Base-by-base conservation (phyloP, 192 early-diverging fungal genomes). In the Allomyces javanicus region DNA sequence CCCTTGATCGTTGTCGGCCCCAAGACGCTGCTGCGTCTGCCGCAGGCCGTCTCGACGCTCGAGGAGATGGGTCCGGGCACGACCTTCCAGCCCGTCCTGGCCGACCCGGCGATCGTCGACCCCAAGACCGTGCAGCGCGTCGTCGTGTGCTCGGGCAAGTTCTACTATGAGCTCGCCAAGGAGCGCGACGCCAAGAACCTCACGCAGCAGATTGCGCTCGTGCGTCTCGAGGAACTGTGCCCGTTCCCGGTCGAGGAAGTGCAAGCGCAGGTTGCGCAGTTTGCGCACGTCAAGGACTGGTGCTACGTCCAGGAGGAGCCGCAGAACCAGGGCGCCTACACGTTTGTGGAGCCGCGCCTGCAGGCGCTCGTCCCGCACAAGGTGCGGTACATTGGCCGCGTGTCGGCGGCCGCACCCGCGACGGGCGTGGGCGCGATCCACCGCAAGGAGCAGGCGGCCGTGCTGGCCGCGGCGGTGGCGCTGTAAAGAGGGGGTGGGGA, bases 251-350 rank as follows among this genome's bases (percentile, higher is more conserved):
- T 76, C 63, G 72, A 78, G 9, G 83, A 88, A 61, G 67, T 94
- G 27, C 61, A 74, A 63, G 24, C 68, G 17, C 86, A 87, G 71
- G 73, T 97, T 17, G 68, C 72, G 25, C 77, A 79, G 58, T 93
- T 82, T 73, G 68, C 69, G 17, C 76, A 80, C n/a, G 85, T 84
- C 12, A 70, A 76, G 44, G 82, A 87, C 62, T 88, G 84, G 70
- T 72, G 83, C 9, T 90, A 86, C 85, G 87, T 83, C 70, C 88
- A 89, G 71, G 95, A 97, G 72, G 95, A 97, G 70, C 92, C 92
- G 27, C 87, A 95, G 77, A 97, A 97, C 67, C 83, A 87, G 50
- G 95, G 95, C 22, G 85, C 84, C 17, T 96, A 87, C 71, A 75
- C 86, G 1, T 97, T 90, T 80, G 83, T 94, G 67, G 86, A 80